Percentiles rank a stretch among this genome's conserved stretches.
phyloP scores from a whole-genome alignment of 2,329 filamentous ascomycete genomes.

The Fusarium begoniae region DNA sequence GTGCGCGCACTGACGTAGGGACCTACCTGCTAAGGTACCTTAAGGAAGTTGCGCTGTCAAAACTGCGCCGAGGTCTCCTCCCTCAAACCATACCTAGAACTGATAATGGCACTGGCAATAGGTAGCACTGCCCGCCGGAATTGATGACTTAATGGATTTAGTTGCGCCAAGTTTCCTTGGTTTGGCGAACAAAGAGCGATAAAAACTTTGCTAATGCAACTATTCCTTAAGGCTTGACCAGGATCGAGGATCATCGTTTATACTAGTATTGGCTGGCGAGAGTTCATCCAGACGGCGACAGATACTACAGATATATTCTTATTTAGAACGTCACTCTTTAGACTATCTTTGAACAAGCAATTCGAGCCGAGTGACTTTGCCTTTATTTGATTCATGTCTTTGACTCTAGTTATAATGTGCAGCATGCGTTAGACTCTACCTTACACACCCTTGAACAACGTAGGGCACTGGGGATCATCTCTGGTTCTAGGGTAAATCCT shows the following conservation, averaged over 20 bases:
- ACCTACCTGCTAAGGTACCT: not conserved
- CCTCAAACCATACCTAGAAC: constrained; percentile 7
- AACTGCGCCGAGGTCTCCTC: not conserved
- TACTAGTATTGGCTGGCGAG: not conserved
- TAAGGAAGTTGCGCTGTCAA: constrained; percentile 2
- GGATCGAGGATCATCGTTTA: not conserved
- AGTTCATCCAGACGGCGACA: not conserved
- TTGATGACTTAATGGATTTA: constrained; percentile 23
- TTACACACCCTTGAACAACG: not conserved
- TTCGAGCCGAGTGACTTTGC: not conserved
- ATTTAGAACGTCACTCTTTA: not conserved
- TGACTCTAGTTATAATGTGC: too few species aligned
- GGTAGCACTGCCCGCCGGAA: not conserved
- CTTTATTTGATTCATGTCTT: not conserved
- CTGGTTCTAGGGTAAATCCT: not conserved
- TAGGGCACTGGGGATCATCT: not conserved
- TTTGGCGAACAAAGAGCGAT: constrained; percentile 11
- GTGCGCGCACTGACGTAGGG: constrained; percentile 20
- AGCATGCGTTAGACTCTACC: not conserved
- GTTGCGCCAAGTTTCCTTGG: constrained; percentile 15
- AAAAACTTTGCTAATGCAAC: constrained; percentile 10
- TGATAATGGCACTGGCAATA: not conserved
- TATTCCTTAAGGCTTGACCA: not conserved
- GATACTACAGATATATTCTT: not conserved
- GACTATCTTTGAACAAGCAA: not conserved